Evolutionary conservation across 805 yeast species (phyloP), one percentile per base, ranked within the genome.

Genomic region (Candida dajiaensis): DNA sequence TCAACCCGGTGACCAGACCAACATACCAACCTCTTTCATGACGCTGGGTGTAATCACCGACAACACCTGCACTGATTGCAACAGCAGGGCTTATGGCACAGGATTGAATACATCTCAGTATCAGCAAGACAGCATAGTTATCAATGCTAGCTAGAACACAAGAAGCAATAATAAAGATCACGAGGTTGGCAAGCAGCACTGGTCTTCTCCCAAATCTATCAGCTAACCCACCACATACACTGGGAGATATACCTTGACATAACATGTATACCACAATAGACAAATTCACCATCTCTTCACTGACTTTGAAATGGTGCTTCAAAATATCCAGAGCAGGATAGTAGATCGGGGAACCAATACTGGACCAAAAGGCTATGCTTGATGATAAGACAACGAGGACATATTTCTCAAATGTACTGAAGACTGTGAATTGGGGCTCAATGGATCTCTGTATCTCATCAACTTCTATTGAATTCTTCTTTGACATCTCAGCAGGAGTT

Each of bases 141-240:
- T 77, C 65, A 2, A 80, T 65, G 21, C 73, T 67, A 0, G 95
- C 87, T 13, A 89, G 62, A 0, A 85, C 94, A 33, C 85, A 62
- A 62, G 84, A 79, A 1, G 86, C 79, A 9, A 71, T 80, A 18
- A 79, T 65, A 55, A 78, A 88, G 1, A 81, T 66, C 0, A 72
- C 13, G 23, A 85, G 61, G 33, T 89, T 81, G 4, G 66, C 43
- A 28, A 85, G 44, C 18, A 83, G 69, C 0, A 83, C 71, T 0
- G 94, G 89, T 42, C 96, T 66, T 56, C 95, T 74, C 0, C 96
- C 96, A 57, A 63, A 66, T 3, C 69, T 59, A 59, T 89, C 97
- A 0, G 92, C 85, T 20, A 86, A 55, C 4, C 80, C 72, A 0
- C 88, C 83, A 60, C 82, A 72, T 15, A 87, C 60, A 1, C 85